Conservation (phyloP, 2,329 filamentous ascomycete species). For the Sporothrix brunneoviolacea region DNA sequence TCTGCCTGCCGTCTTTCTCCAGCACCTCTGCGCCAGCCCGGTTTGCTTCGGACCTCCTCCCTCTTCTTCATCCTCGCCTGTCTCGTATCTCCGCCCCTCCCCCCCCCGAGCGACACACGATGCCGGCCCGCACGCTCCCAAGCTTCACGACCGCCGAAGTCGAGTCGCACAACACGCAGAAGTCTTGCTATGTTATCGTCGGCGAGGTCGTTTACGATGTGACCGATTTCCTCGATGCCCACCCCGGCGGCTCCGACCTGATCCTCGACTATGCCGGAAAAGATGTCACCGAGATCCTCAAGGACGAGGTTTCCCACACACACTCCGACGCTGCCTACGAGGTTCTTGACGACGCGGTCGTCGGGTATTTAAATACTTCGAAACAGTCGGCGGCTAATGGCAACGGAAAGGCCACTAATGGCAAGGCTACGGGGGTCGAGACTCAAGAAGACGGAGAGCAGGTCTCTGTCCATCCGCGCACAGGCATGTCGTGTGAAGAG, state of each 20-base stretch:
- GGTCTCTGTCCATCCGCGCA: constrained; percentile 49
- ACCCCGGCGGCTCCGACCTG: constrained; percentile 83
- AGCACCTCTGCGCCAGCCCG: too few species aligned
- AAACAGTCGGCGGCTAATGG: constrained; percentile 42
- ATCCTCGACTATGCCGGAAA: constrained; percentile 86
- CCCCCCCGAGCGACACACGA: too few species aligned
- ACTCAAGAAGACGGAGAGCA: constrained; percentile 20
- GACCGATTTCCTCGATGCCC: constrained; percentile 81
- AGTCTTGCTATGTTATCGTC: constrained; percentile 90
- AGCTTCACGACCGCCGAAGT: constrained; percentile 78
- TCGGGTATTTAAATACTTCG: constrained; percentile 69
- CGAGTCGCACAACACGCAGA: constrained; percentile 66
- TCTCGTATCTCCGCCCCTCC: background rate
- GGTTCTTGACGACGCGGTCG: constrained; percentile 76
- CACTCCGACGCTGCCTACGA: constrained; percentile 96
- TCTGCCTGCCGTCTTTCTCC: background rate
- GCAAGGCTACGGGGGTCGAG: constrained; percentile 31
- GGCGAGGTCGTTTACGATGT: constrained; percentile 91
- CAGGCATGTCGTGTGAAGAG: constrained; percentile 83
- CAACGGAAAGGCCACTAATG: constrained; percentile 29
- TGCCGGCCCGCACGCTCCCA: constrained; percentile 77
- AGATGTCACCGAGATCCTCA: constrained; percentile 75
- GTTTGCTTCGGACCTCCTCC: background rate
- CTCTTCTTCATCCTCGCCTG: too few species aligned
- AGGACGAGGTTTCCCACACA: constrained; percentile 72